phyloP scores from a whole-genome alignment of 2,329 filamentous ascomycete species.

The Trichophyton verrucosum region DNA sequence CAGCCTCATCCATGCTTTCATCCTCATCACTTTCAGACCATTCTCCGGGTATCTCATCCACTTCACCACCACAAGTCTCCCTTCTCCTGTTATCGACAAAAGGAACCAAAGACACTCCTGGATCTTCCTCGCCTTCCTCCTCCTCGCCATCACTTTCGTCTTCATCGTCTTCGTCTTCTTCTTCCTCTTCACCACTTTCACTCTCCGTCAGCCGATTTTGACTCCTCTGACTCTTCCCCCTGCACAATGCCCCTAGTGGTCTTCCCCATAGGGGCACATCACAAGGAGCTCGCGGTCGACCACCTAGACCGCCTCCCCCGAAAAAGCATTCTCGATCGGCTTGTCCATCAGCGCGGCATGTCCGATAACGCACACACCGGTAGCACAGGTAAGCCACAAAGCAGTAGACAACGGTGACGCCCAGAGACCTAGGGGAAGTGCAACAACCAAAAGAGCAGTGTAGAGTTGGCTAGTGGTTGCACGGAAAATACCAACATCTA shows the following conservation, averaged over 20 bases:
- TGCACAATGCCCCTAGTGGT: constrained; percentile 73
- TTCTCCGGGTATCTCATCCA: background rate
- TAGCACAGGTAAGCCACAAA: constrained; percentile 92
- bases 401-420: constrained; percentile 73
- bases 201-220: constrained; percentile 54
- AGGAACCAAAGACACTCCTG: constrained; percentile 11
- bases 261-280: constrained; percentile 95
- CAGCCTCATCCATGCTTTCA: background rate
- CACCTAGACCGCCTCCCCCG: constrained; percentile 99
- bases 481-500: constrained; percentile 70
- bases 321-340: constrained; percentile 99
- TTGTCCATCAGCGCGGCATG: constrained; percentile 95
- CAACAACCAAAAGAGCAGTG: constrained; percentile 70
- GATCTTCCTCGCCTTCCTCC: constrained; percentile 40
- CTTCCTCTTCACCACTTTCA: constrained; percentile 36
- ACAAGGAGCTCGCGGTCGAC: constrained; percentile 98
- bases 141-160: constrained; percentile 37
- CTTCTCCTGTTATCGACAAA: background rate
- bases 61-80: background rate
- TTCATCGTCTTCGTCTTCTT: constrained; percentile 26
- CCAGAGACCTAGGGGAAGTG: constrained; percentile 72
- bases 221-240: constrained; percentile 48
- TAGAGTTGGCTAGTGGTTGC: constrained; percentile 90
- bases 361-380: constrained; percentile 83
- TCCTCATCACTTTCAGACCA: background rate